Evolutionary conservation across 257 asterid species (phyloP).

Genomic region (Primulina huaijiensis): DNA sequence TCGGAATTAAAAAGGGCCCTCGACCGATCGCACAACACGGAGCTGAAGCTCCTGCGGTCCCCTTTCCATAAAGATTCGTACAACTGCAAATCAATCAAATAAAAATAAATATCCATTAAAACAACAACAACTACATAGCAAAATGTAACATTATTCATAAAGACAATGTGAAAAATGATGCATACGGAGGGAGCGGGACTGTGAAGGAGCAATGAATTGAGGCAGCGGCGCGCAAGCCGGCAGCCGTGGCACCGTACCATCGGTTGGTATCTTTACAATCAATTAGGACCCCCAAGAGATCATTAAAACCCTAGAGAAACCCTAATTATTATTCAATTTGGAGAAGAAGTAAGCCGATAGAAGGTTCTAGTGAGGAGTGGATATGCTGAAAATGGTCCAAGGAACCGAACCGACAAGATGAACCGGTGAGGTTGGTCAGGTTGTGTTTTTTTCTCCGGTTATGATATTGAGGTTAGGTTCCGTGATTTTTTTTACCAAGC

Average conservation of each 20-base stretch:
- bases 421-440: not conserved
- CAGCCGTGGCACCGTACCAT: conserved; percentile 45
- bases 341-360: conserved; percentile 1
- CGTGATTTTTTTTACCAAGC: too few relatives aligned
- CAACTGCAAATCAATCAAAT: conserved; percentile 35
- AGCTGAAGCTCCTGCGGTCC: conserved; percentile 43
- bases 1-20: conserved; percentile 34
- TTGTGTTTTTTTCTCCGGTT: too few relatives aligned
- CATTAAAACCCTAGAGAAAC: conserved; percentile 43
- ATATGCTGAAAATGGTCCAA: conserved; percentile 1
- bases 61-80: conserved; percentile 35
- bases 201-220: conserved; percentile 32
- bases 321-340: conserved; percentile 28
- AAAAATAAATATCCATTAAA: not conserved
- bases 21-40: conserved; percentile 35
- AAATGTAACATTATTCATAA: not conserved
- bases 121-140: not conserved
- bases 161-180: not conserved
- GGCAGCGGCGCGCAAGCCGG: conserved; percentile 42
- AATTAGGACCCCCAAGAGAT: conserved; percentile 7
- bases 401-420: not conserved
- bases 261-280: conserved; percentile 23
- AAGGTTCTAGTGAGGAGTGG: conserved; percentile 21
- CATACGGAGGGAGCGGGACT: conserved; percentile 23
- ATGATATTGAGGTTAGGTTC: too few relatives aligned